Conservation (phyloP, 2,329 filamentous ascomycete genomes). For the Aspergillus sojae region DNA sequence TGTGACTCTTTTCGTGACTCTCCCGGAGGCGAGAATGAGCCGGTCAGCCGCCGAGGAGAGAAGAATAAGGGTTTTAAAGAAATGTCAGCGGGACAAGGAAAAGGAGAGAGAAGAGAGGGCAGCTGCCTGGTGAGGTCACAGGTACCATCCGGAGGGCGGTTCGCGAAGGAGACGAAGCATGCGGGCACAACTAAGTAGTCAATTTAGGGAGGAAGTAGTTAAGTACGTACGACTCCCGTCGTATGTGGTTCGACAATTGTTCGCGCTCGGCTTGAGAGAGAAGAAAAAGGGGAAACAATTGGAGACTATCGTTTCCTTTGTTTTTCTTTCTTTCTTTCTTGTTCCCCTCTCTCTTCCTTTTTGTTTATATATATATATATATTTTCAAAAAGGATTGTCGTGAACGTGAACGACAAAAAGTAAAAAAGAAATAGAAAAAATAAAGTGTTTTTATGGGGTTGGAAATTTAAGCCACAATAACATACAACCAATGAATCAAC, state of each 20-base stretch:
- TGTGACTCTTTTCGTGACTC: not conserved
- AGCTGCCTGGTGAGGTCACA: conserved; percentile 39
- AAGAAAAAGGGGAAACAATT: not conserved
- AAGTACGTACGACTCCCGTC: not conserved
- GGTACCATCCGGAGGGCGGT: conserved; percentile 27
- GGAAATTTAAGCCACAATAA: not conserved
- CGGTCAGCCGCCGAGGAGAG: conserved; percentile 15
- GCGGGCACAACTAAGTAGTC: conserved; percentile 12
- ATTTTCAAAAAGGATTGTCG: not conserved
- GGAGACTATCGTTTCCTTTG: not conserved
- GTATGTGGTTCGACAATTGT: not conserved
- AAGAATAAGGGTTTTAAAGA: conserved; percentile 9
- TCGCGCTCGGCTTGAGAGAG: not conserved
- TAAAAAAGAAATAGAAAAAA: not conserved
- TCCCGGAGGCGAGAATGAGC: conserved; percentile 5
- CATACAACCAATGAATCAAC: conserved; percentile 3
- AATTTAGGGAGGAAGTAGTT: not conserved
- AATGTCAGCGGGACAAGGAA: conserved; percentile 32
- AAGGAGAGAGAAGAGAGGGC: conserved; percentile 27
- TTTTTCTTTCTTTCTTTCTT: not conserved
- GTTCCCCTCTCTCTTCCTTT: not conserved
- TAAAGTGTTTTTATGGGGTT: not conserved
- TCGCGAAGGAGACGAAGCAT: conserved; percentile 23
- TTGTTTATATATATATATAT: not conserved
- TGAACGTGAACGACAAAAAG: not conserved